Conservation (phyloP, 1,284 basidiomycete species). For the Blastosporella zonata region DNA sequence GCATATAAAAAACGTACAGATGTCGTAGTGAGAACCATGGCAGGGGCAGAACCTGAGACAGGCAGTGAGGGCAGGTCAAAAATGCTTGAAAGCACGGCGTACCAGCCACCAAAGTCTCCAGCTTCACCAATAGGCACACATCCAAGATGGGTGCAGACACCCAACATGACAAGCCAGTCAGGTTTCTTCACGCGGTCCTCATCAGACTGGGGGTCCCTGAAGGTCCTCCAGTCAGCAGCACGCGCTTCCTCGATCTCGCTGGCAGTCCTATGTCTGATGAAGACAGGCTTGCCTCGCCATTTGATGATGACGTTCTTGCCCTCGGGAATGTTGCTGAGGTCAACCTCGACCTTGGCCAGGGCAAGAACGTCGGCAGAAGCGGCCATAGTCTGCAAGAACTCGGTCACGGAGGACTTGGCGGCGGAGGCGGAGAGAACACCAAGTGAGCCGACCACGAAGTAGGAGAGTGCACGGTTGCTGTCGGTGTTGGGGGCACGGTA, state of each 20-base stretch:
- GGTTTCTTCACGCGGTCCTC: conserved; percentile 89
- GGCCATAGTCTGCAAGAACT: conserved; percentile 94
- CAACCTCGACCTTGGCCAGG: conserved; percentile 97
- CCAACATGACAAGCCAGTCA: conserved; percentile 97
- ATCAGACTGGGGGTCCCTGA: conserved; percentile 94
- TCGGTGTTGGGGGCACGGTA: conserved; percentile 76
- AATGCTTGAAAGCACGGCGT: conserved; percentile 25
- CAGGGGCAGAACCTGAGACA: conserved; percentile 84
- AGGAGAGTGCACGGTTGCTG: conserved; percentile 84
- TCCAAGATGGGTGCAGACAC: conserved; percentile 98
- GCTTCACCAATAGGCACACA: conserved; percentile 99
- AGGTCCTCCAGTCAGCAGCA: conserved; percentile 75
- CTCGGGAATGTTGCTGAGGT: conserved; percentile 89
- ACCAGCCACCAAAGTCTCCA: conserved; percentile 98
- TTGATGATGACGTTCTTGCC: conserved; percentile 98
- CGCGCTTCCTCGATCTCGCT: conserved; percentile 95
- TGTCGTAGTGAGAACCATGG: conserved; percentile 98
- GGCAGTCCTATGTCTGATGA: conserved; percentile 94
- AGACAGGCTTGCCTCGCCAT: conserved; percentile 99
- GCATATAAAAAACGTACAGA: conserved; percentile 48
- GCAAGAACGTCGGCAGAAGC: conserved; percentile 98
- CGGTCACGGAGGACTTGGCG: conserved; percentile 92
- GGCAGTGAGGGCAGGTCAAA: not conserved
- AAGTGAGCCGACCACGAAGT: conserved; percentile 97
- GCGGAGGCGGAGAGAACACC: conserved; percentile 93